Base-by-base conservation (phyloP, 1,284 basidiomycete genomes). In the Apiotrichum montevideense region DNA sequence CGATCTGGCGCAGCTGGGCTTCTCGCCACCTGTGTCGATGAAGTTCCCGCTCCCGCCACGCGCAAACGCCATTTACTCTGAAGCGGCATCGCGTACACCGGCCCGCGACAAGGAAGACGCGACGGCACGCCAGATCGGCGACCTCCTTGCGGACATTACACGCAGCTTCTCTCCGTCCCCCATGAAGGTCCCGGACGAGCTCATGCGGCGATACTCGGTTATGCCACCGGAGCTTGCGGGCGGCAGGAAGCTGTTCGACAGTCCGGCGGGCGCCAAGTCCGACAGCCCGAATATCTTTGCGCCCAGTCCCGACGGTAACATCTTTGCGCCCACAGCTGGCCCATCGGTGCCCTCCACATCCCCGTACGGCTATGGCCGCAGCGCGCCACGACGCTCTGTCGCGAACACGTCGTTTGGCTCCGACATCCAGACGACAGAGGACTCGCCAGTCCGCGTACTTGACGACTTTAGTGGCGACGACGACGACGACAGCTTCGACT, bases 11-110 rank as follows among this genome's bases (percentile, higher is more conserved):
- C 67, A 77, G 52, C 76, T 66, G 39, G 87, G 86, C 46, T 88
- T 93, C 87, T 92, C 90, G 0, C 90, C 92, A 2, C 90, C 89
- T 2, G 82, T 87, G 4, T 87, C 87, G 55, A 85, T 93, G 83
- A 87, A 86, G 34, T 91, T 90, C 58, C 85, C 85, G 2, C 82
- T 86, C n/a, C 86, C 86, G 0, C 81, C 84, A 8, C 81, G 83
- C 53, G 83, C 80, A 0, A 52, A 64, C 40, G 66, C 68, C 47
- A 79, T 90, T 7, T 35, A n/a, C 35, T 43, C 2, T 32, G 40
- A 43, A 32, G 29, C 50, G 9, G 11, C 11, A 3, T 3, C 51
- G 8, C 35, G 46, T 29, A 34, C 32, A 35, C 44, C 32, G 29
- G 35, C 34, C 14, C 6, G 35, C 6, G 21, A 21, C n/a, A 32